Percentiles rank a stretch among this genome's conserved stretches.
Evolutionary conservation across 2,329 filamentous ascomycete genomes (phyloP).

Genomic region (Pseudogymnoascus sp.): DNA sequence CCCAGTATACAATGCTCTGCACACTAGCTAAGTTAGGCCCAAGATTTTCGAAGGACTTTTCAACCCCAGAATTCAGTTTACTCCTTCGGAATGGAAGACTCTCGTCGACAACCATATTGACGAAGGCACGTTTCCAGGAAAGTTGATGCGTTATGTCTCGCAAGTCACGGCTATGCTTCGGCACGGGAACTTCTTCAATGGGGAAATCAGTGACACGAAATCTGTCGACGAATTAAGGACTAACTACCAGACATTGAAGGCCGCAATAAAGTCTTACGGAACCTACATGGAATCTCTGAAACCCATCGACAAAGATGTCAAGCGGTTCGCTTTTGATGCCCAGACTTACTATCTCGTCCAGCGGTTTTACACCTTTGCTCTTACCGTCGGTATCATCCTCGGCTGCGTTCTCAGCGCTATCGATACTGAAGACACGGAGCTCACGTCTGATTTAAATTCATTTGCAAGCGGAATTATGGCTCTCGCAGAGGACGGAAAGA

Average conservation of each 20-base stretch:
- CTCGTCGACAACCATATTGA: constrained; percentile 28
- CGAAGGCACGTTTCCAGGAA: constrained; percentile 22
- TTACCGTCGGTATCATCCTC: constrained; percentile 27
- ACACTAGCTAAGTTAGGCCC: neutral
- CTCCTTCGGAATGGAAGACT: constrained; percentile 27
- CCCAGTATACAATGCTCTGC: neutral
- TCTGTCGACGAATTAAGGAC: neutral
- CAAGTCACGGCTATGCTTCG: constrained; percentile 26
- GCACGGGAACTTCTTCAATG: constrained; percentile 17
- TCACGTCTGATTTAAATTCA: constrained; percentile 16
- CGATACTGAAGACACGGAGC: constrained; percentile 16
- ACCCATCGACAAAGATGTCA: neutral
- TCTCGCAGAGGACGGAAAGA: constrained; percentile 21
- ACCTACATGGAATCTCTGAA: neutral
- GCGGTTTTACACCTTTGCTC: constrained; percentile 27
- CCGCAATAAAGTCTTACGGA: neutral
- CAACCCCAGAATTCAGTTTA: constrained; percentile 28
- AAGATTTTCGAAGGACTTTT: constrained; percentile 30
- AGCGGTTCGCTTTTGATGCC: neutral
- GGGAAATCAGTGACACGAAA: neutral
- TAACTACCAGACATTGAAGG: neutral
- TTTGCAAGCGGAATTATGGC: constrained; percentile 24
- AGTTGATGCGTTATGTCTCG: constrained; percentile 26
- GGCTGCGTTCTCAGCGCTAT: constrained; percentile 28
- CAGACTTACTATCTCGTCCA: neutral